These are phyloP conservation scores for Apiospora koreana DNA, from an alignment of 2,329 filamentous ascomycete genomes.

Conservation along the genomic window DNA sequence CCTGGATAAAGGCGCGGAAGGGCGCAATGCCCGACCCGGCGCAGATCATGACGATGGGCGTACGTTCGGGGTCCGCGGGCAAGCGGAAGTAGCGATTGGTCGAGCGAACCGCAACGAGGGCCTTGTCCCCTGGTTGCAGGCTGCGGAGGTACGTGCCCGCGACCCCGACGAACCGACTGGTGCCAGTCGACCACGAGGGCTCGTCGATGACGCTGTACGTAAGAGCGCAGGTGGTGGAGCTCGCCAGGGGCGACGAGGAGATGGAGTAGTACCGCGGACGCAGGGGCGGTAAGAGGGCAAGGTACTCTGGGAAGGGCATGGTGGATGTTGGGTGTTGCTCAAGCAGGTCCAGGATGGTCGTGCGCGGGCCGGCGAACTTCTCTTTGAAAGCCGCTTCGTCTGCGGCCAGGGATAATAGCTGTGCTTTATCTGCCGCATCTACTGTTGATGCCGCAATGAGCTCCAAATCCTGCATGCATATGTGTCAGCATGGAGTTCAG, in stretches of 20 bases:
- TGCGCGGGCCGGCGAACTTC: constrained; percentile 45
- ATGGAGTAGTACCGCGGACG: constrained; percentile 62
- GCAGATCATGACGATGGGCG: constrained; percentile 32
- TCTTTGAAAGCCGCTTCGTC: constrained; percentile 31
- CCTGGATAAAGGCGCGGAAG: constrained; percentile 49
- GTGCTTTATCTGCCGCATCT: constrained; percentile 16
- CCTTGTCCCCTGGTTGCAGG: constrained; percentile 20
- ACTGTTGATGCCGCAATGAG: constrained; percentile 15
- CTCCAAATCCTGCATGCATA: neutral
- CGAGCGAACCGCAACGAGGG: constrained; percentile 16
- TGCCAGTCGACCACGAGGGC: constrained; percentile 29
- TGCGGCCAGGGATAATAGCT: constrained; percentile 10
- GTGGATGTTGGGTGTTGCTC: constrained; percentile 39
- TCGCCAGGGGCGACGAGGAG: constrained; percentile 54
- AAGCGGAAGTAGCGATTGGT: constrained; percentile 25
- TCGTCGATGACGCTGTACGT: constrained; percentile 56
- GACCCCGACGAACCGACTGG: constrained; percentile 38
- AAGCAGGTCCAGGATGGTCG: constrained; percentile 37
- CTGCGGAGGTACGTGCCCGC: constrained; percentile 42
- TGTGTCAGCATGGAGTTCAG: neutral
- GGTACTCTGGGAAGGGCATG: constrained; percentile 42
- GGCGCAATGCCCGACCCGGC: constrained; percentile 45
- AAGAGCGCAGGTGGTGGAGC: constrained; percentile 47
- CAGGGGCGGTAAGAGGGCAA: constrained; percentile 61
- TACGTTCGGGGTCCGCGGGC: constrained; percentile 24